These are phyloP conservation scores for Fusarium protoensiforme DNA, from an alignment of 2,329 filamentous ascomycete species.

Conservation along the genomic window DNA sequence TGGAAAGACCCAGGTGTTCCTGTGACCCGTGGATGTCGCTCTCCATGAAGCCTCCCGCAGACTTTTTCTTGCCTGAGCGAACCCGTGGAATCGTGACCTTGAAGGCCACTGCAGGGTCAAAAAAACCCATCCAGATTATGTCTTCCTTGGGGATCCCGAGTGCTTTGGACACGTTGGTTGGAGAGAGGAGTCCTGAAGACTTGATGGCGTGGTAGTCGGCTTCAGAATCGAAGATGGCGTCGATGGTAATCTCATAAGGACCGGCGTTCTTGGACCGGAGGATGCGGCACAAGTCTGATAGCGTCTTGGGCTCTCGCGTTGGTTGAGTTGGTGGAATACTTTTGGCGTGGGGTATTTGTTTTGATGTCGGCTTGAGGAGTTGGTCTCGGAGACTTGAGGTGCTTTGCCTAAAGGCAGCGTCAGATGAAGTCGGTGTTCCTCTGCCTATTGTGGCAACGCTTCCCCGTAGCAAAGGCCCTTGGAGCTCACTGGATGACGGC, in stretches of 20 bases:
- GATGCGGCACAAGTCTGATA: conserved; percentile 52
- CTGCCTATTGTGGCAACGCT: conserved; percentile 6
- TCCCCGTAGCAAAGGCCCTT: neutral
- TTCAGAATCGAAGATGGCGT: conserved; percentile 58
- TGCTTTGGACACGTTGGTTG: conserved; percentile 16
- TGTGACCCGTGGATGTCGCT: conserved; percentile 38
- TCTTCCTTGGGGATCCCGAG: conserved; percentile 43
- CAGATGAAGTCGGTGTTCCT: neutral
- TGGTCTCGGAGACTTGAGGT: neutral
- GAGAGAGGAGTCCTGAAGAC: conserved; percentile 13
- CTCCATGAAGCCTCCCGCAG: conserved; percentile 37
- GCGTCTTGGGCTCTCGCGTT: neutral
- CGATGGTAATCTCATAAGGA: conserved; percentile 61
- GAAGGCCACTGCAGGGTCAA: conserved; percentile 58
- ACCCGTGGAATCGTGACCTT: conserved; percentile 47
- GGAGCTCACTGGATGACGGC: neutral
- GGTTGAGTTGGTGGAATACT: fast-evolving
- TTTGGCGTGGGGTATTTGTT: neutral
- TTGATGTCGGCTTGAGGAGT: neutral
- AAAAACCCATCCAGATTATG: conserved; percentile 54
- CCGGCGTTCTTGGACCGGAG: conserved; percentile 60
- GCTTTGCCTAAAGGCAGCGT: neutral
- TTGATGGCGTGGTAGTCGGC: conserved; percentile 44
- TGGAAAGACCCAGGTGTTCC: conserved; percentile 32
- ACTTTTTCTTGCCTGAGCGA: conserved; percentile 16